phyloP scores from a whole-genome alignment of 495 filamentous ascomycete species.

The Hypoxylon fragiforme region DNA sequence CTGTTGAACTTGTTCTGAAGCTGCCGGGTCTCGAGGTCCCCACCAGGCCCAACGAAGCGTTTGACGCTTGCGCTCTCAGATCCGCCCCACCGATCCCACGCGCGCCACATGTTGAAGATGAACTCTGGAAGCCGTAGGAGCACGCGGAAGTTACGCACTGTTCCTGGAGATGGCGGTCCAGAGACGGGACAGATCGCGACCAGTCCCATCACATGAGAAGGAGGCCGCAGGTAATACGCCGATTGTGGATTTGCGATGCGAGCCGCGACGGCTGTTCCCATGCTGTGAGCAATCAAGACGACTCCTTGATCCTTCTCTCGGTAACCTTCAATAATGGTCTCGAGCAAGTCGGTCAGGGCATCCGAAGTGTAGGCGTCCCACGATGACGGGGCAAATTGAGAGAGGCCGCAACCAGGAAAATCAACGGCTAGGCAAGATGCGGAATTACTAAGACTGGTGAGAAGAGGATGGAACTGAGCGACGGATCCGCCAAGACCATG shows the following conservation, averaged over 20 bases:
- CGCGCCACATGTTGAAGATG: constrained; percentile 76
- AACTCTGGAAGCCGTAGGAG: constrained; percentile 67
- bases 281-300: constrained; percentile 82
- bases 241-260: constrained; percentile 68
- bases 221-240: constrained; percentile 46
- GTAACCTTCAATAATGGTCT: constrained; percentile 70
- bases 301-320: constrained; percentile 71
- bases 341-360: constrained; percentile 73
- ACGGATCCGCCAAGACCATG: constrained; percentile 90
- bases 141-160: constrained; percentile 55
- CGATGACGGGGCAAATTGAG: constrained; percentile 65
- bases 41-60: constrained; percentile 75
- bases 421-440: constrained; percentile 91
- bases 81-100: constrained; percentile 82
- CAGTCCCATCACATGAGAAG: constrained; percentile 70
- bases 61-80: constrained; percentile 73
- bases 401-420: constrained; percentile 84
- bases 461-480: constrained; percentile 81
- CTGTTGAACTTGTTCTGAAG: constrained; percentile 83
- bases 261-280: constrained; percentile 80
- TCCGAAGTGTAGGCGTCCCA: constrained; percentile 83
- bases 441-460: constrained; percentile 80
- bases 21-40: constrained; percentile 72
- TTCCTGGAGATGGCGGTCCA: constrained; percentile 58
- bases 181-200: constrained; percentile 80